These are phyloP conservation scores for Jatropha curcas DNA, from an alignment of 345 rosid species.

Conservation along the genomic window DNA sequence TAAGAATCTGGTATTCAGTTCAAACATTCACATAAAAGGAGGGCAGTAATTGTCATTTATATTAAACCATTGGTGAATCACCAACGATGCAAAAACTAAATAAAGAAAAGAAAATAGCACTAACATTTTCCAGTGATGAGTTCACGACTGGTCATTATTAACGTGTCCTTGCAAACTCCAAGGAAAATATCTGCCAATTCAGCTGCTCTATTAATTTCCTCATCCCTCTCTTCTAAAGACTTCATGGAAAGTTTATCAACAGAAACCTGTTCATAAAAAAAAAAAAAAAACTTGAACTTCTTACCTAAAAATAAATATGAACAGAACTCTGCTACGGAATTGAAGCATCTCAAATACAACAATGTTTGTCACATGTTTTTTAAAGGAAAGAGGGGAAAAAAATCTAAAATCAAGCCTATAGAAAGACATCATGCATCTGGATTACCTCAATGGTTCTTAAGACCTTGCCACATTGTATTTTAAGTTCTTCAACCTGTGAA, in stretches of 20 bases:
- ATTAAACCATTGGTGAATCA: neutral
- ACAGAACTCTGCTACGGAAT: neutral
- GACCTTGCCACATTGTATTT: constrained; percentile 54
- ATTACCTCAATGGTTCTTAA: constrained; percentile 78
- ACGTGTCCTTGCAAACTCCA: constrained; percentile 62
- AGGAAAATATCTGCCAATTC: constrained; percentile 76
- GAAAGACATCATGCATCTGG: constrained; percentile 9
- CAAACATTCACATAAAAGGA: neutral
- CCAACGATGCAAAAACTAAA: neutral
- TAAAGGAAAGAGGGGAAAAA: constrained; percentile 8
- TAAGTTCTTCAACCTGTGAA: constrained; percentile 81
- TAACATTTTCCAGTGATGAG: constrained; percentile 86
- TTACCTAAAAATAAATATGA: too few relatives aligned
- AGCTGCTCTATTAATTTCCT: constrained; percentile 69
- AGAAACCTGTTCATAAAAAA: constrained; percentile 57
- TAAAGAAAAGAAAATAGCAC: constrained; percentile 20
- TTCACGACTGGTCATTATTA: constrained; percentile 88
- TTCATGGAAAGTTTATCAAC: constrained; percentile 81
- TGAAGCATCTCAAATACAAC: neutral
- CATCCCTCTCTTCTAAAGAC: constrained; percentile 67
- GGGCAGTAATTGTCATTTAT: neutral
- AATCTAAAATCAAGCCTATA: neutral
- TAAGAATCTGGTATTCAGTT: neutral
- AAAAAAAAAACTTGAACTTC: constrained; percentile 6
- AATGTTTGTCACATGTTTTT: neutral